These are phyloP conservation scores for Kitagawia praeruptora DNA, from an alignment of 129 eudicot species.

Conservation along the genomic window DNA sequence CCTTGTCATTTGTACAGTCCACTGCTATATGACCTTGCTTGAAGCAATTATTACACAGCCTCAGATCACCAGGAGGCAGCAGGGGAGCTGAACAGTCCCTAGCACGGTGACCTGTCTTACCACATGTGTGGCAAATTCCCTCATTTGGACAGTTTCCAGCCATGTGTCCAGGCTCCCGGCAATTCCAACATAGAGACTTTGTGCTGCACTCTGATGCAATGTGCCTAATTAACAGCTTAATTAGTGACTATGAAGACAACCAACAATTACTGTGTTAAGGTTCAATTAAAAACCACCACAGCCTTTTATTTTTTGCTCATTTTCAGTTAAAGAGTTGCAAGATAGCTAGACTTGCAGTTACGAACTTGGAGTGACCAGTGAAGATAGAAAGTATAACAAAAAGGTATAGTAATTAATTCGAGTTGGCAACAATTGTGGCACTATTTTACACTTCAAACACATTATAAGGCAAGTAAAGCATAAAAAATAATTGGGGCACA, in stretches of 20 bases:
- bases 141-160: conserved; percentile 87
- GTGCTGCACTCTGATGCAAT: conserved; percentile 81
- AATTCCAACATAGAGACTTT: conserved; percentile 94
- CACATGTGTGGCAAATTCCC: conserved; percentile 95
- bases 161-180: conserved; percentile 97
- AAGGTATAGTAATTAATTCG: background rate
- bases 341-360: background rate
- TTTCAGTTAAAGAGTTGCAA: background rate
- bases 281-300: background rate
- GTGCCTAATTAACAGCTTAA: conserved; percentile 43
- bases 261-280: background rate
- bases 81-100: conserved; percentile 64
- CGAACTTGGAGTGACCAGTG: background rate
- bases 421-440: background rate
- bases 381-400: background rate
- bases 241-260: background rate
- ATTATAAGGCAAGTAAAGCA: background rate
- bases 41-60: conserved; percentile 94
- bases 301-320: background rate
- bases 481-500: background rate
- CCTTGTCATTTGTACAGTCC: conserved; percentile 91
- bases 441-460: background rate
- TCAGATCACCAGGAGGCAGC: conserved; percentile 70
- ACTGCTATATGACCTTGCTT: conserved; percentile 87
- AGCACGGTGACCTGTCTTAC: conserved; percentile 90